Percentiles rank a stretch among this genome's conserved stretches.
Evolutionary conservation across 805 yeast species (phyloP).

Genomic region (Grigorovia jiainica): DNA sequence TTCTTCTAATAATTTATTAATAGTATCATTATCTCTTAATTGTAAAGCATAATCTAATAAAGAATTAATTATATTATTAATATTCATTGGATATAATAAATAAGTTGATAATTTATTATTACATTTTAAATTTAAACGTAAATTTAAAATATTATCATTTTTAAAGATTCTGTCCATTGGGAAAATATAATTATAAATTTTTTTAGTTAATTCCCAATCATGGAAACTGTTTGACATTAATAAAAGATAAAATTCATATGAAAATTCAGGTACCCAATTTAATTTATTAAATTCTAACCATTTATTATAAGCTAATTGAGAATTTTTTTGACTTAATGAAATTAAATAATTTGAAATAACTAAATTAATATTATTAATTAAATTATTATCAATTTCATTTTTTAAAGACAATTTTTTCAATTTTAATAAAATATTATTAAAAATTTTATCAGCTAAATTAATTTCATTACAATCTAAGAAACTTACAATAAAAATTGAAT

Average conservation of each 20-base stretch:
- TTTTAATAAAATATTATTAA: slow-evolving; percentile 45
- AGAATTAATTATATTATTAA: slow-evolving; percentile 17
- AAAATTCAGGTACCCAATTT: slow-evolving; percentile 34
- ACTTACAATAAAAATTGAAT: slow-evolving; percentile 42
- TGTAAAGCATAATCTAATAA: slow-evolving; percentile 23
- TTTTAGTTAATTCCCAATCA: slow-evolving; percentile 27
- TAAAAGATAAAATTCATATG: slow-evolving; percentile 30
- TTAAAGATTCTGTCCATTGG: slow-evolving; percentile 24
- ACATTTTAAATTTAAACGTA: neutral
- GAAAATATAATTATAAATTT: slow-evolving; percentile 30
- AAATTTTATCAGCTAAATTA: slow-evolving; percentile 42
- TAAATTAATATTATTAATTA: slow-evolving; percentile 29
- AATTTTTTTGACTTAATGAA: slow-evolving; percentile 29
- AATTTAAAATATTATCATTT: slow-evolving; percentile 1
- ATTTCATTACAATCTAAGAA: slow-evolving; percentile 42
- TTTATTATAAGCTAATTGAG: slow-evolving; percentile 28
- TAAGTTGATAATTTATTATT: slow-evolving; percentile 10
- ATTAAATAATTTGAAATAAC: slow-evolving; percentile 38
- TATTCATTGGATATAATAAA: slow-evolving; percentile 19
- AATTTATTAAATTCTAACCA: slow-evolving; percentile 31
- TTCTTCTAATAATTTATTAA: slow-evolving; percentile 32
- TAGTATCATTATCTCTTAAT: slow-evolving; percentile 23
- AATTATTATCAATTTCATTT: slow-evolving; percentile 26
- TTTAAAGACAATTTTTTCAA: slow-evolving; percentile 18
- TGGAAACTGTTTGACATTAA: slow-evolving; percentile 28